A percentile compares a stretch with the other conserved stretches of the same genome.
These are phyloP conservation scores for Nitzschia sp. DNA, from an alignment of 108 stramenopile genomes.

Conservation along the genomic window DNA sequence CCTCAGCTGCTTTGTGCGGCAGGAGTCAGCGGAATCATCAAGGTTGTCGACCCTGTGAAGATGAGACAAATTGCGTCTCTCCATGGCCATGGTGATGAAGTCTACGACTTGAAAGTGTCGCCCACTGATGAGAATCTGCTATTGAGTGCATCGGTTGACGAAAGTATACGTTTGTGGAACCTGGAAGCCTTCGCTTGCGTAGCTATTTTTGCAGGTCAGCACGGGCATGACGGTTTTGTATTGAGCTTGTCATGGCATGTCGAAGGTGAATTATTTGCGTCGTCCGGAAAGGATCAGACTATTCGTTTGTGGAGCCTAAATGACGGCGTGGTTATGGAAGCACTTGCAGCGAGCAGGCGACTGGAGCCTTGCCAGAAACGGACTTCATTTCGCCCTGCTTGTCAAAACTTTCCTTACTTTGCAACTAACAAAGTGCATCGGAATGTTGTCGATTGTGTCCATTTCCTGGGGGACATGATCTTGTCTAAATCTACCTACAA, in stretches of 20 bases:
- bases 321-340: constrained; percentile 10
- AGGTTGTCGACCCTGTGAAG: constrained; percentile 64
- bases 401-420: constrained; percentile 67
- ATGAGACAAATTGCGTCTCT: constrained; percentile 41
- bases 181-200: constrained; percentile 53
- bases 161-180: constrained; percentile 87
- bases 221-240: constrained; percentile 75
- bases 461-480: constrained; percentile 76
- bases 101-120: constrained; percentile 64
- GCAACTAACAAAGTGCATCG: constrained; percentile 69
- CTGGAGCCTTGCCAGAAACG: constrained; percentile 7
- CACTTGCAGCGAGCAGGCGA: constrained; percentile 15
- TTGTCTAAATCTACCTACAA: constrained; percentile 73
- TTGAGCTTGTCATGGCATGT: constrained; percentile 76
- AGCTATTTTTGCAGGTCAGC: constrained; percentile 80
- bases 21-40: constrained; percentile 56
- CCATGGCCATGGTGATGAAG: constrained; percentile 66
- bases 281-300: constrained; percentile 76
- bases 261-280: constrained; percentile 62
- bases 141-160: constrained; percentile 68
- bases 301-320: constrained; percentile 21
- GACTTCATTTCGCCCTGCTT: constrained; percentile 17
- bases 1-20: constrained; percentile 68
- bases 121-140: constrained; percentile 64
- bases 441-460: constrained; percentile 82